These are phyloP conservation scores for Aristolochia californica DNA, from an alignment of 164 flowering plant genomes.

Conservation along the genomic window DNA sequence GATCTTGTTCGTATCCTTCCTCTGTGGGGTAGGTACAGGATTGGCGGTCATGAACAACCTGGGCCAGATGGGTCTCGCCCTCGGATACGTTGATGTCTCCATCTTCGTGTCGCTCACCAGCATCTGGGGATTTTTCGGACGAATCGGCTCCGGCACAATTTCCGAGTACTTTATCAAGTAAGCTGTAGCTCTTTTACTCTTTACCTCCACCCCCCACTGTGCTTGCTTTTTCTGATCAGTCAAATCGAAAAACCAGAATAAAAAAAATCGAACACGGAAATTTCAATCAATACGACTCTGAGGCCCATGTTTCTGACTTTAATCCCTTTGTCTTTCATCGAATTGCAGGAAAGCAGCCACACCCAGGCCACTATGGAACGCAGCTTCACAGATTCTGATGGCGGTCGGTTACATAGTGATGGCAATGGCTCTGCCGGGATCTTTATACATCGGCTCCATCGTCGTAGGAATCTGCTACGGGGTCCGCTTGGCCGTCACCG, in stretches of 20 bases:
- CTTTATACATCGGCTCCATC: slow-evolving; percentile 67
- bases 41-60: slow-evolving; percentile 82
- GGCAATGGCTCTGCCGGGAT: slow-evolving; percentile 80
- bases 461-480: slow-evolving; percentile 80
- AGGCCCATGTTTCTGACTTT: too few relatives aligned
- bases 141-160: slow-evolving; percentile 57
- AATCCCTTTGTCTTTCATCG: too few relatives aligned
- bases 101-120: slow-evolving; percentile 74
- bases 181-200: slow-evolving; percentile 12
- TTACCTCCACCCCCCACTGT: too few relatives aligned
- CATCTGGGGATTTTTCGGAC: slow-evolving; percentile 84
- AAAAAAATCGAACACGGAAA: too few relatives aligned
- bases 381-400: slow-evolving; percentile 80
- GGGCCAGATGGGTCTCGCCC: slow-evolving; percentile 87
- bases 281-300: too few relatives aligned
- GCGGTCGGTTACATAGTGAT: slow-evolving; percentile 59
- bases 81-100: slow-evolving; percentile 74
- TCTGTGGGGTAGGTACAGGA: slow-evolving; percentile 91
- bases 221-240: too few relatives aligned
- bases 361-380: slow-evolving; percentile 90
- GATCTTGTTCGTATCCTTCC: slow-evolving; percentile 67
- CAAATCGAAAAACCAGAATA: too few relatives aligned
- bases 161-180: slow-evolving; percentile 79
- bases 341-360: slow-evolving; percentile 58
- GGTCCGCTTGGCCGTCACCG: slow-evolving; percentile 72